Conservation (phyloP, 2,329 filamentous ascomycete genomes). For the Monosporascus sp. region DNA sequence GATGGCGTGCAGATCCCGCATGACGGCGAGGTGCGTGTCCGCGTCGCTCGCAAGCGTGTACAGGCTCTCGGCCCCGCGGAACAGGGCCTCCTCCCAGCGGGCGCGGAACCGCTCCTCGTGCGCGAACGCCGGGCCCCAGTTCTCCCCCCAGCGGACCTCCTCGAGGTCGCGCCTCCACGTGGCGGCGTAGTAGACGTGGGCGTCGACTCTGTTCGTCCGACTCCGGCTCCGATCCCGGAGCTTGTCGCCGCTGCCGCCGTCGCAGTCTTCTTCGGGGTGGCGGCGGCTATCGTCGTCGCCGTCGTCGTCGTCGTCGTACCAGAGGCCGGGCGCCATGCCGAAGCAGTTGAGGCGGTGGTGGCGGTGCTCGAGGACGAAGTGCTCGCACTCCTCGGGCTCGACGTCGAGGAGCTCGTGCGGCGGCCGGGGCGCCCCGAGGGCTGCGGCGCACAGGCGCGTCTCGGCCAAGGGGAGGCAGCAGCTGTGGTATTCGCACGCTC, state of each 20-base stretch:
- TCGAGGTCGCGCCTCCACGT: background rate
- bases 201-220: background rate
- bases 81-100: conserved; percentile 1
- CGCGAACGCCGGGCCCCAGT: conserved; percentile 4
- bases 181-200: background rate
- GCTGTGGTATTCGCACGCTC: conserved; percentile 17
- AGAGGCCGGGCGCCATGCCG: conserved; percentile 1
- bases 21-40: background rate
- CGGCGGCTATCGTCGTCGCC: background rate
- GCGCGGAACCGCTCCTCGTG: background rate
- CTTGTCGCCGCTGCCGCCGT: conserved; percentile 1
- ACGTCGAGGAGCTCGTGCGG: background rate
- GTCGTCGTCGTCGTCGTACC: background rate
- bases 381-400: conserved; percentile 15
- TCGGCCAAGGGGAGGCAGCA: conserved; percentile 12
- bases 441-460: conserved; percentile 8
- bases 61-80: conserved; percentile 8
- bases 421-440: background rate
- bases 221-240: background rate
- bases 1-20: conserved; percentile 2
- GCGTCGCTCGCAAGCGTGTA: conserved; percentile 8
- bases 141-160: background rate
- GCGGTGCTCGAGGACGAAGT: conserved; percentile 14
- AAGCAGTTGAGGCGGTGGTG: conserved; percentile 15
- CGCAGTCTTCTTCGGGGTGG: background rate